A percentile compares a stretch with the other conserved stretches of the same genome.
Conservation (phyloP, 208 protist species). For the Trypanosoma conorhini region DNA sequence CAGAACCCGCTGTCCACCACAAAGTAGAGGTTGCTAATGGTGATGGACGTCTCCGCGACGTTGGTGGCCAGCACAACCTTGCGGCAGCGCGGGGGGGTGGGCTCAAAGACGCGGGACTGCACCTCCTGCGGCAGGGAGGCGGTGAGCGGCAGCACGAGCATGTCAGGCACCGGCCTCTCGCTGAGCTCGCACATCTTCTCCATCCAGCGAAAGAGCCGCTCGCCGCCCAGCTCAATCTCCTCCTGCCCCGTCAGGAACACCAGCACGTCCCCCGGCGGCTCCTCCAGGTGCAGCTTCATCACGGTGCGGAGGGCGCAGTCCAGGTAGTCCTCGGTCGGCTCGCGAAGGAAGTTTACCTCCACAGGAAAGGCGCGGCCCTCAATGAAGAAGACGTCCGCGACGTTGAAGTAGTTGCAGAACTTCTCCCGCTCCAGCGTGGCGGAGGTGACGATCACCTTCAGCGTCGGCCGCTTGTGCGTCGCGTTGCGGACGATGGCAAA, state of each 20-base stretch:
- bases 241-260: conserved; percentile 99
- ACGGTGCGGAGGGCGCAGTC: conserved; percentile 97
- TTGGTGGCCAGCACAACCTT: conserved; percentile 99
- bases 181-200: conserved; percentile 61
- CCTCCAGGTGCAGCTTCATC: conserved; percentile 98
- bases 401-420: conserved; percentile 98
- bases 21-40: conserved; percentile 99
- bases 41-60: conserved; percentile 99
- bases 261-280: conserved; percentile 98
- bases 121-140: conserved; percentile 98
- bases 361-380: conserved; percentile 98
- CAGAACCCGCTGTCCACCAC: conserved; percentile 98
- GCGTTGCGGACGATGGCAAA: conserved; percentile 98
- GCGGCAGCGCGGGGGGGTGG: conserved; percentile 87
- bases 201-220: conserved; percentile 95
- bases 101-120: conserved; percentile 98
- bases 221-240: conserved; percentile 99
- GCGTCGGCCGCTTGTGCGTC: conserved; percentile 81
- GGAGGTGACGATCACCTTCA: conserved; percentile 99
- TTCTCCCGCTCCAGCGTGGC: conserved; percentile 98
- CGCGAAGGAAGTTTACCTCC: conserved; percentile 94
- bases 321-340: conserved; percentile 97
- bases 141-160: conserved; percentile 98
- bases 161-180: conserved; percentile 76
- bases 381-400: conserved; percentile 96